Conservation (phyloP, 768 basidiomycete species). For the Kwoniella heveanensis region DNA sequence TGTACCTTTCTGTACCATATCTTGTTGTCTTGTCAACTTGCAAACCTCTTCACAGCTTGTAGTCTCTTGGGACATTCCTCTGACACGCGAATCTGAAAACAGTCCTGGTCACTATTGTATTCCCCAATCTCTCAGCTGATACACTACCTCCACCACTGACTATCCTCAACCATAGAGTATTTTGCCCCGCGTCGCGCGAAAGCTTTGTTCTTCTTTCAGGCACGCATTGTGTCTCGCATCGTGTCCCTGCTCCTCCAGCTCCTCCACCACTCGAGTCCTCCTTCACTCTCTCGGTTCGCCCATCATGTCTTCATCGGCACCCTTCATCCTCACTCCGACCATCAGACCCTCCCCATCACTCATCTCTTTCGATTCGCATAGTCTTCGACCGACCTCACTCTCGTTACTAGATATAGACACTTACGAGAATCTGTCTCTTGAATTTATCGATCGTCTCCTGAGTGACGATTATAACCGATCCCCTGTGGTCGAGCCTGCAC, state of each 20-base stretch:
- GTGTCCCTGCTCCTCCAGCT: not conserved
- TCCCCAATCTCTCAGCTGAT: no score
- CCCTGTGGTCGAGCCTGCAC: no score
- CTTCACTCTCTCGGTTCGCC: not conserved
- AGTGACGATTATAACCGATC: no score
- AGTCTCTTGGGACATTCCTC: not conserved
- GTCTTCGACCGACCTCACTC: not conserved
- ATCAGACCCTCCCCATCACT: constrained; percentile 3
- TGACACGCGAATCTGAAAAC: not conserved
- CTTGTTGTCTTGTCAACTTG: not conserved
- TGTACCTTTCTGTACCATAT: no score
- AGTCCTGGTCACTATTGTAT: no score
- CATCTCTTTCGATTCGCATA: constrained; percentile 3
- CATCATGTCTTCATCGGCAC: constrained; percentile 8
- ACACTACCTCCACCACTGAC: not conserved
- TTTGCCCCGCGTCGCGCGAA: no score
- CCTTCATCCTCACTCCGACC: not conserved
- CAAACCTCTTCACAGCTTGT: no score
- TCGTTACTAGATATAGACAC: constrained; percentile 11
- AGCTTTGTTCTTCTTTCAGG: not conserved
- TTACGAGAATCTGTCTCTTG: not conserved
- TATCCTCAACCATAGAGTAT: not conserved
- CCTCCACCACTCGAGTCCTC: no score
- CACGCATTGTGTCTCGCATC: not conserved
- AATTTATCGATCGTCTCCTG: constrained; percentile 1